Evolutionary conservation across 2,329 filamentous ascomycete genomes (phyloP), one percentile per base, ranked within the genome.

Genomic region (Xylogone sp.): DNA sequence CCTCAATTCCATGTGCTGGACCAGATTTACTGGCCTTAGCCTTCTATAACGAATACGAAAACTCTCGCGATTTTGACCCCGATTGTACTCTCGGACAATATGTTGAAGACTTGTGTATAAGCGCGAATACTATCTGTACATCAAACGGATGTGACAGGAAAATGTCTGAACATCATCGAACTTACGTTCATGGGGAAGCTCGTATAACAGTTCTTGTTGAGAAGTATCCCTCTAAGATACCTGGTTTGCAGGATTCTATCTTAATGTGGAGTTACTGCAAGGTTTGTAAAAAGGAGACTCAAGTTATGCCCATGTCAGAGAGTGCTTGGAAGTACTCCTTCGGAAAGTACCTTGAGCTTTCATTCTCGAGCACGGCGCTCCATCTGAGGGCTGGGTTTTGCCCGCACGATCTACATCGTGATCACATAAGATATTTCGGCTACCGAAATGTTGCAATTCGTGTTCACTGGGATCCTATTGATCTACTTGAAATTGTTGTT

Each of bases 211-310:
- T 97, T 9, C 90, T 96, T 59, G 86, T 97, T 16, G 89, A 96
- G 64, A 86, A 84, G 27, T 85, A 84, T 56, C 77, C 85, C 43
- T 78, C 82, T 31, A 83, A 86, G 58, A 73, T 88, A 54, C 78
- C 81, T 54, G 79, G 83, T 1, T 71, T 85, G 69, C 79, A 82
- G 66, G 83, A 89, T 57, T 88, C 86, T 2, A 96, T 99, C 51
- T 81, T 92, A 52, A 97, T 99, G 90, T 99, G 95, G 95, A 97
- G 90, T 59, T 90, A 87, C 61, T 99, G 94, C 74, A 94, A 96
- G 62, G 78, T 89, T 24, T 99, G 95, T 68, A 86, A 89, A 48
- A 90, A 90, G 59, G 92, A 97, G 66, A 96, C 93, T 0, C 88
- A 90, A 39, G 85, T 92, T 45, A 88, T 89, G 59, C 85, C 87